These are phyloP conservation scores for Agaricus blazei DNA, from an alignment of 768 basidiomycete species.

Conservation along the genomic window DNA sequence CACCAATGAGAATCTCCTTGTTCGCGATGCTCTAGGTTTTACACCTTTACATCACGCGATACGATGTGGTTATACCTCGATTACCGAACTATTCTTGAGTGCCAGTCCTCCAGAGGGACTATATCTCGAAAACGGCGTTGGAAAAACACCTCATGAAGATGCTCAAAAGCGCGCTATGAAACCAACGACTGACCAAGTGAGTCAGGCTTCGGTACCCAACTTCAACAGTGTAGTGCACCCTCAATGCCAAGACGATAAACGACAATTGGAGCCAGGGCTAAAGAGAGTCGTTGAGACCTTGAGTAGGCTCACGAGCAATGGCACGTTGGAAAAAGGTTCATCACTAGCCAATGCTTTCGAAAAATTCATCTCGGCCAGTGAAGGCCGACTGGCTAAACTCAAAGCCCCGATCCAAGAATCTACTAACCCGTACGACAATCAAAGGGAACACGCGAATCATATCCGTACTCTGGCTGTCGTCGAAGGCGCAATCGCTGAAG, in stretches of 20 bases:
- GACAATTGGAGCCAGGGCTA: conserved; percentile 10
- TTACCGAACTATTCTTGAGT: conserved; percentile 33
- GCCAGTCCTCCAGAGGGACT: conserved; percentile 33
- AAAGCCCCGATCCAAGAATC: neutral
- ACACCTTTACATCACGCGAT: conserved; percentile 49
- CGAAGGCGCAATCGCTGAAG: neutral
- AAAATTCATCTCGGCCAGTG: conserved; percentile 7
- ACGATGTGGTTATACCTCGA: conserved; percentile 24
- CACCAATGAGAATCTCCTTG: conserved; percentile 27
- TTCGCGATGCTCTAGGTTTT: conserved; percentile 44
- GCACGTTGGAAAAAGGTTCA: neutral
- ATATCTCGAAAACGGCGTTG: conserved; percentile 46
- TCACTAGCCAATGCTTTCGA: conserved; percentile 9
- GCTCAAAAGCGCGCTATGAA: conserved; percentile 24
- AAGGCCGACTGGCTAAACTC: conserved; percentile 5
- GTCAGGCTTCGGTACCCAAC: neutral
- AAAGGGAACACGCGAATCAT: neutral
- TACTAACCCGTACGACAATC: neutral
- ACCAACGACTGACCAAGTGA: conserved; percentile 17
- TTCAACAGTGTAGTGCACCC: neutral
- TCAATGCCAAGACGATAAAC: neutral
- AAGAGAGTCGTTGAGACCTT: conserved; percentile 7
- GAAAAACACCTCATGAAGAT: conserved; percentile 35
- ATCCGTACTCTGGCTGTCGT: conserved; percentile 1
- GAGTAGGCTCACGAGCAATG: neutral